phyloP scores from a whole-genome alignment of 1,139 yeast genomes.

The Blastobotrys proliferans region DNA sequence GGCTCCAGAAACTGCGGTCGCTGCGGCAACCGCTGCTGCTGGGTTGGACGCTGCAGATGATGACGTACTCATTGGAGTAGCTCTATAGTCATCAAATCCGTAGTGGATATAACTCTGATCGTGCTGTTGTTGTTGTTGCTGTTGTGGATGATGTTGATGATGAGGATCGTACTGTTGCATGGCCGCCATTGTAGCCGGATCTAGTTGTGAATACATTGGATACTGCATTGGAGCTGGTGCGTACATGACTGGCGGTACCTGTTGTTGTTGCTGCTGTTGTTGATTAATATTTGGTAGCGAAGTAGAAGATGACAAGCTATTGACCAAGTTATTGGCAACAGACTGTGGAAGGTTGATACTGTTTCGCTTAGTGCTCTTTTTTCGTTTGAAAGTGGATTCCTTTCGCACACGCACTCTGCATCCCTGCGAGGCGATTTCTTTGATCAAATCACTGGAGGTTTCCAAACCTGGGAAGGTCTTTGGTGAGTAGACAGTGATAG shows the following conservation, averaged over 20 bases:
- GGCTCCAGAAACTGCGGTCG: background rate
- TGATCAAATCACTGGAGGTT: constrained; percentile 33
- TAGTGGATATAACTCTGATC: background rate
- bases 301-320: constrained; percentile 1
- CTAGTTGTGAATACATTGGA: background rate
- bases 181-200: no score
- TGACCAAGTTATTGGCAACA: constrained; percentile 9
- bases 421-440: constrained; percentile 35
- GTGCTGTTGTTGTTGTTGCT: constrained; percentile 5
- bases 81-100: constrained; percentile 10
- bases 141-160: constrained; percentile 2
- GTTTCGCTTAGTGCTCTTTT: constrained; percentile 15
- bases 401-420: constrained; percentile 35
- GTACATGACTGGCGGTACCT: constrained; percentile 5
- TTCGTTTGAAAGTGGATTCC: constrained; percentile 24
- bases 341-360: constrained; percentile 6
- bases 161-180: constrained; percentile 2
- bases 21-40: constrained; percentile 3
- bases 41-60: constrained; percentile 9
- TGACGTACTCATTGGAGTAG: constrained; percentile 11
- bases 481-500: constrained; percentile 35
- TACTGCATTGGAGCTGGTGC: constrained; percentile 11
- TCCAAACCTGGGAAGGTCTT: constrained; percentile 38
- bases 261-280: background rate
- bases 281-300: constrained; percentile 5